Conservation (phyloP, 2,329 filamentous ascomycete species). For the Cladosporium sp. region DNA sequence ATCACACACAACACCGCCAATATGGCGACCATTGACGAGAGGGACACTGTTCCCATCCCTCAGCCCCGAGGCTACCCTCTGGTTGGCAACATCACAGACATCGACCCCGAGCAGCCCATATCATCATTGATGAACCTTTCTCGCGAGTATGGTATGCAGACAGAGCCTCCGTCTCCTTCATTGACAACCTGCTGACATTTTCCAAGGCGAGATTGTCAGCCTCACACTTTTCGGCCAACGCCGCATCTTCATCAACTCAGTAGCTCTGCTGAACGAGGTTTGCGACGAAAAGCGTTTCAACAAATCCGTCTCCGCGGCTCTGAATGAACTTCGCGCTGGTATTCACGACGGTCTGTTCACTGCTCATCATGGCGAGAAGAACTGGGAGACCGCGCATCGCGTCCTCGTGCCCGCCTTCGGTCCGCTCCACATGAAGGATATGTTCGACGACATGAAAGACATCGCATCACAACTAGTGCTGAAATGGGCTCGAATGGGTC, state of each 20-base stretch:
- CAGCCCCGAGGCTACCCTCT: slow-evolving; percentile 61
- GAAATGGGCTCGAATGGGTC: slow-evolving; percentile 44
- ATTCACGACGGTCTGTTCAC: slow-evolving; percentile 66
- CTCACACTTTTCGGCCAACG: slow-evolving; percentile 18
- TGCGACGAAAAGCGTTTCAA: slow-evolving; percentile 47
- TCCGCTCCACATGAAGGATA: slow-evolving; percentile 61
- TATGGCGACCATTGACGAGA: slow-evolving; percentile 19
- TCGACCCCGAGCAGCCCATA: slow-evolving; percentile 56
- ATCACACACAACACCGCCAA: neutral
- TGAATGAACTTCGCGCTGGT: slow-evolving; percentile 56
- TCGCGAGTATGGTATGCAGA: slow-evolving; percentile 18
- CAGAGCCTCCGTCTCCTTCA: neutral
- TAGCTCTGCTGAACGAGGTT: slow-evolving; percentile 35
- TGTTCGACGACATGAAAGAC: slow-evolving; percentile 47
- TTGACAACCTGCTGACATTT: slow-evolving; percentile 3
- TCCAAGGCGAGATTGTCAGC: slow-evolving; percentile 21
- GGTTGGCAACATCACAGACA: slow-evolving; percentile 61
- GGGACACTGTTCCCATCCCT: slow-evolving; percentile 47
- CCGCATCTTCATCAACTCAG: slow-evolving; percentile 21
- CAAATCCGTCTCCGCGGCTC: slow-evolving; percentile 51
- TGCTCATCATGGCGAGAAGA: slow-evolving; percentile 39
- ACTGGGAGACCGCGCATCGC: slow-evolving; percentile 40
- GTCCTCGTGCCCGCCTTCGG: slow-evolving; percentile 67
- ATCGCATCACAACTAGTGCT: slow-evolving; percentile 29
- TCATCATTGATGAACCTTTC: slow-evolving; percentile 50